phyloP scores from a whole-genome alignment of 371 early-diverging fungal genomes.

The Mortierella sp. region DNA sequence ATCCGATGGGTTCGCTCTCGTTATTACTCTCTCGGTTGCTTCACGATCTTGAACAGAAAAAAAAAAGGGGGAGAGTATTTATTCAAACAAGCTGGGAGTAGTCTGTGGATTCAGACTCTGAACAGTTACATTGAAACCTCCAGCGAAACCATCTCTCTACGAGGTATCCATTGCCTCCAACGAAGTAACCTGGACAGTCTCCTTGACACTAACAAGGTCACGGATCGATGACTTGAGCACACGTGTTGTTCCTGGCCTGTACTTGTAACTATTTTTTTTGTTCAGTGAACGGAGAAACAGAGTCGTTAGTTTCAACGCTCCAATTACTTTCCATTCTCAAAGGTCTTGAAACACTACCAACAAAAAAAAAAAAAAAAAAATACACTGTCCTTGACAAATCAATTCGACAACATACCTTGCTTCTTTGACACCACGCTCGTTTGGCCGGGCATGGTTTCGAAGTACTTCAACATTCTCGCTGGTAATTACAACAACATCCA shows the following conservation, averaged over 20 bases:
- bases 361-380: slow-evolving; percentile 11
- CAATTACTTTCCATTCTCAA: neutral
- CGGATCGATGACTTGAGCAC: slow-evolving; percentile 60
- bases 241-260: slow-evolving; percentile 59
- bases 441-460: slow-evolving; percentile 88
- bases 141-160: slow-evolving; percentile 10
- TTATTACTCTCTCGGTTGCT: too few species aligned
- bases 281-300: neutral
- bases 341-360: neutral
- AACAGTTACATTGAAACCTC: too few species aligned
- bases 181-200: slow-evolving; percentile 55
- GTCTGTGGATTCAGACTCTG: too few species aligned
- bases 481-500: slow-evolving; percentile 96
- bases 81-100: too few species aligned
- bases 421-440: slow-evolving; percentile 89
- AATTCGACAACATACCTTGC: slow-evolving; percentile 66
- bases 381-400: too few species aligned
- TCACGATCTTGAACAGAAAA: too few species aligned
- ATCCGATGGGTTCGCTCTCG: too few species aligned
- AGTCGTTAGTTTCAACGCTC: neutral
- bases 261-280: slow-evolving; percentile 49
- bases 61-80: too few species aligned
- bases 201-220: slow-evolving; percentile 63
- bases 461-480: slow-evolving; percentile 84
- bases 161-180: slow-evolving; percentile 63